phyloP scores from a whole-genome alignment of 257 asterid genomes.

The Jacaranda copaia region DNA sequence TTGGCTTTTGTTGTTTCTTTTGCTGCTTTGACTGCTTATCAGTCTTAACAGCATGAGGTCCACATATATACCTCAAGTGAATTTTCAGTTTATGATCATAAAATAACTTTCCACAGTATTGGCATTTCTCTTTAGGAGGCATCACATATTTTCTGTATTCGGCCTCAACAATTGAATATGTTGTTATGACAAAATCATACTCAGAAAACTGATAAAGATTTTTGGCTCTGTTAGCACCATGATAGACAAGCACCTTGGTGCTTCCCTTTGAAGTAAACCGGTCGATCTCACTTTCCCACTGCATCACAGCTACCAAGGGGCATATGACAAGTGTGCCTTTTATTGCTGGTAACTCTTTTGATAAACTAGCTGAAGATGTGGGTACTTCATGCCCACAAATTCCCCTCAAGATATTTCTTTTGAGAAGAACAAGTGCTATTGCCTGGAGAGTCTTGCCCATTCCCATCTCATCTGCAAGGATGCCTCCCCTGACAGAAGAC shows the following conservation, averaged over 20 bases:
- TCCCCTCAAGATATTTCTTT: slow-evolving; percentile 58
- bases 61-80: slow-evolving; percentile 81
- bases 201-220: slow-evolving; percentile 62
- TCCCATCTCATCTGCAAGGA: slow-evolving; percentile 99
- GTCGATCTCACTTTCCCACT: slow-evolving; percentile 90
- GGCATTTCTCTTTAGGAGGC: slow-evolving; percentile 87
- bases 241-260: slow-evolving; percentile 82
- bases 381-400: slow-evolving; percentile 42
- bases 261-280: slow-evolving; percentile 85
- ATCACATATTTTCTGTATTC: slow-evolving; percentile 80
- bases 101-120: slow-evolving; percentile 75
- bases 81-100: slow-evolving; percentile 55
- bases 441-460: slow-evolving; percentile 99
- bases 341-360: slow-evolving; percentile 57
- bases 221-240: slow-evolving; percentile 81
- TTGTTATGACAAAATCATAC: slow-evolving; percentile 89
- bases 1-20: slow-evolving; percentile 56
- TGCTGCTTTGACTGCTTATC: slow-evolving; percentile 84
- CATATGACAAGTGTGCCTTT: slow-evolving; percentile 92
- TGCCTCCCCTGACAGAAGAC: slow-evolving; percentile 79
- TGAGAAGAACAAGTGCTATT: slow-evolving; percentile 88
- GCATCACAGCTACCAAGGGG: slow-evolving; percentile 90
- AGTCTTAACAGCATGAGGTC: slow-evolving; percentile 81
- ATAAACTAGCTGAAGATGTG: slow-evolving; percentile 57
- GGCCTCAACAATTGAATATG: slow-evolving; percentile 85